Conservation (phyloP, 306 rosid genomes). For the Neltuma alba region DNA sequence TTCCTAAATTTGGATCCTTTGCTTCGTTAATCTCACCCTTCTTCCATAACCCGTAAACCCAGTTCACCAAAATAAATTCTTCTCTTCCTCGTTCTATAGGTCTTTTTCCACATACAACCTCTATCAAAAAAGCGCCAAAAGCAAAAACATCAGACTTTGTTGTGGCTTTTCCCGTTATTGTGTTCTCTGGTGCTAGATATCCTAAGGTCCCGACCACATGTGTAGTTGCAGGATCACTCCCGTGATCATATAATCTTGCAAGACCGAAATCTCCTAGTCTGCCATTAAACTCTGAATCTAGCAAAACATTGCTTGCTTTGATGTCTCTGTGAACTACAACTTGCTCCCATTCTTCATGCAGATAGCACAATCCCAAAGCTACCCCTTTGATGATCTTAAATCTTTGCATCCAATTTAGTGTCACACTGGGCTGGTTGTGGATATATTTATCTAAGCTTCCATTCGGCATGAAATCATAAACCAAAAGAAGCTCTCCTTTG, state of each 20-base stretch:
- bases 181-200: conserved; percentile 67
- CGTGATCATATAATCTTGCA: no score
- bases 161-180: conserved; percentile 62
- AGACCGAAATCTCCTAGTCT: conserved; percentile 77
- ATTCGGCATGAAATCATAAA: no score
- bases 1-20: conserved; percentile 27
- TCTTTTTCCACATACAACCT: conserved; percentile 69
- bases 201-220: no score
- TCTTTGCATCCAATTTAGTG: no score
- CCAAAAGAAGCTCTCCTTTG: no score
- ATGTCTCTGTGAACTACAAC: conserved; percentile 77
- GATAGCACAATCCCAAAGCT: conserved; percentile 56
- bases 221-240: no score
- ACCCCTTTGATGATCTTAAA: no score
- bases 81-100: conserved; percentile 43
- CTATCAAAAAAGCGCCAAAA: conserved; percentile 66
- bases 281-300: conserved; percentile 60
- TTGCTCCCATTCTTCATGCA: conserved; percentile 74
- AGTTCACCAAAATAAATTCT: conserved; percentile 51
- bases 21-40: conserved; percentile 51
- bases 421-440: no score
- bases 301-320: conserved; percentile 69
- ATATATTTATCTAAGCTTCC: no score
- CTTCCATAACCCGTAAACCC: conserved; percentile 49
- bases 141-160: conserved; percentile 60